These are phyloP conservation scores for Pugionium cornutum DNA, from an alignment of 345 rosid genomes.

Conservation along the genomic window DNA sequence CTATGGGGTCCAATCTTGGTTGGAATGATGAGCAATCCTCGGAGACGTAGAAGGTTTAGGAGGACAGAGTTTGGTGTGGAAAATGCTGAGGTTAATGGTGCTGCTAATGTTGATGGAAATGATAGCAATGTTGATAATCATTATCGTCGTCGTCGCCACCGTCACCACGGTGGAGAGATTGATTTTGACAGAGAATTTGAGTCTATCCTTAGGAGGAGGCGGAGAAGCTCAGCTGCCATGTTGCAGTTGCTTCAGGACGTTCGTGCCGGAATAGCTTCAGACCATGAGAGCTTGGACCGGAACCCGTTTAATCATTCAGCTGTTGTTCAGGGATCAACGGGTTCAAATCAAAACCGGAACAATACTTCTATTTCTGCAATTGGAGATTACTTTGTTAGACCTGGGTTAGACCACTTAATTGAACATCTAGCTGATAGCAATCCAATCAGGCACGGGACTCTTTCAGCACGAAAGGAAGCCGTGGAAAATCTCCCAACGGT, in stretches of 20 bases:
- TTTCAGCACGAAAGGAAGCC: conserved; percentile 75
- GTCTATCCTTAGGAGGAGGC: conserved; percentile 56
- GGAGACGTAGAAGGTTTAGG: conserved; percentile 57
- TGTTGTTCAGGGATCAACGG: conserved; percentile 18
- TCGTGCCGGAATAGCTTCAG: conserved; percentile 66
- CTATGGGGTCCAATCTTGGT: conserved; percentile 83
- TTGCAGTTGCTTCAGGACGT: conserved; percentile 72
- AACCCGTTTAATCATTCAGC: conserved; percentile 43
- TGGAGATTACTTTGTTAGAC: conserved; percentile 72
- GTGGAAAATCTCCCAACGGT: conserved; percentile 70
- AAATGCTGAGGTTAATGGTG: conserved; percentile 46
- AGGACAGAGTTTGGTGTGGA: conserved; percentile 56
- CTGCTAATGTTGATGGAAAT: conserved; percentile 49
- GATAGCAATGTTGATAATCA: conserved; percentile 43
- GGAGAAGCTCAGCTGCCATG: conserved; percentile 67
- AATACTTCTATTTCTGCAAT: conserved; percentile 50
- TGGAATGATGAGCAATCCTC: conserved; percentile 71
- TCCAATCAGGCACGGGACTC: conserved; percentile 71
- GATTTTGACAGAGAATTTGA: conserved; percentile 66
- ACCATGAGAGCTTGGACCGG: conserved; percentile 49
- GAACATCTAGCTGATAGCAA: conserved; percentile 82
- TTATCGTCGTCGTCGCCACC: conserved; percentile 33
- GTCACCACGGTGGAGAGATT: conserved; percentile 43
- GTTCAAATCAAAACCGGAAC: conserved; percentile 41
- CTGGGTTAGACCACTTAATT: conserved; percentile 71